Evolutionary conservation across 2,329 filamentous ascomycete genomes (phyloP).

Genomic region (Whalleya microplaca): DNA sequence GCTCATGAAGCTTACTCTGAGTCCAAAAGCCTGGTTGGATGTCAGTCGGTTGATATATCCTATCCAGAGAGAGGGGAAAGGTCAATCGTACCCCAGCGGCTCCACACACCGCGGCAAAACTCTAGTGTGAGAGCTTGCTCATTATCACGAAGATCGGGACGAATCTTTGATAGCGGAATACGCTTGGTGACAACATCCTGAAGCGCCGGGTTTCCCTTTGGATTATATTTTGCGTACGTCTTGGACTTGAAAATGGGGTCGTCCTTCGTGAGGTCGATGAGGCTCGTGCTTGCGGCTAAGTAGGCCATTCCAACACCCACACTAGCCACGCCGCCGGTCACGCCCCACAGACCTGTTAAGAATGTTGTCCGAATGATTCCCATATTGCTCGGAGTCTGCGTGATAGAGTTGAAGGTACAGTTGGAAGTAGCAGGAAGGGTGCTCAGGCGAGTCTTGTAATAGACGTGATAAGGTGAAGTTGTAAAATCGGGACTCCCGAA

Average conservation of each 20-base stretch:
- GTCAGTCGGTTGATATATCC: background rate
- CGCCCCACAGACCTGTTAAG: slow-evolving; percentile 48
- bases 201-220: slow-evolving; percentile 62
- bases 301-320: slow-evolving; percentile 54
- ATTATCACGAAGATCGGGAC: slow-evolving; percentile 65
- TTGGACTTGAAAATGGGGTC: slow-evolving; percentile 65
- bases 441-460: background rate
- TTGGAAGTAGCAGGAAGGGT: background rate
- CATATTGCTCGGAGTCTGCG: slow-evolving; percentile 43
- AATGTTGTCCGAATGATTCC: slow-evolving; percentile 52
- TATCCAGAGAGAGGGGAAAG: background rate
- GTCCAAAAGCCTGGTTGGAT: slow-evolving; percentile 50
- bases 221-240: slow-evolving; percentile 63
- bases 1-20: slow-evolving; percentile 37
- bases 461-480: background rate
- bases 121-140: slow-evolving; percentile 62
- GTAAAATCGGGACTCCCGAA: slow-evolving; percentile 21
- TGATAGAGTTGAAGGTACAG: background rate
- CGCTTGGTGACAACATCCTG: slow-evolving; percentile 68
- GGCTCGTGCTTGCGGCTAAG: slow-evolving; percentile 56
- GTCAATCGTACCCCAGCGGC: slow-evolving; percentile 59
- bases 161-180: slow-evolving; percentile 65
- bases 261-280: slow-evolving; percentile 59
- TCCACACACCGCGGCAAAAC: slow-evolving; percentile 71
- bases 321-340: slow-evolving; percentile 53